A percentile compares a stretch with the other conserved stretches of the same genome.
Evolutionary conservation across 2,329 filamentous ascomycete species (phyloP).

Genomic region (Rhynchosporium secalis): DNA sequence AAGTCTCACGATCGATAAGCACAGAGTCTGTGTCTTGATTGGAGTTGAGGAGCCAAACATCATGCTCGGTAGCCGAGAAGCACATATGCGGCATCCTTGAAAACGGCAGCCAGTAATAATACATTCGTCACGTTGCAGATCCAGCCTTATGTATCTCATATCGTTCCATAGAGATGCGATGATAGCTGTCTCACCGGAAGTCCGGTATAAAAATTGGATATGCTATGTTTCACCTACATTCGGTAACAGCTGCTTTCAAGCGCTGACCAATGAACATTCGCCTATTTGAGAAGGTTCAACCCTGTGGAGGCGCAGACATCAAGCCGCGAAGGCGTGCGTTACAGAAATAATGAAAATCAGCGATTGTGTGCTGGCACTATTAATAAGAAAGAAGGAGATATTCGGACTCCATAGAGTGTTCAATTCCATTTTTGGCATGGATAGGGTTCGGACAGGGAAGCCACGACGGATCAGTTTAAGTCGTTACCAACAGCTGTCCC

Average conservation of each 20-base stretch:
- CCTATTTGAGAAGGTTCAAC: conserved; percentile 3
- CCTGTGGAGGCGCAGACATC: conserved; percentile 12
- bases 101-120: not conserved
- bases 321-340: conserved; percentile 1
- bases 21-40: not conserved
- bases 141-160: not conserved
- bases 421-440: no score
- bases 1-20: not conserved
- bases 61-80: conserved; percentile 12
- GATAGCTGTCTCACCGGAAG: not conserved
- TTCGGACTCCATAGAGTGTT: no score
- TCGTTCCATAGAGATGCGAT: not conserved
- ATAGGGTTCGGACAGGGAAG: no score
- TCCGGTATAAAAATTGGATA: not conserved
- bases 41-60: not conserved
- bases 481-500: no score
- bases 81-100: not conserved
- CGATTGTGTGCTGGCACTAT: no score
- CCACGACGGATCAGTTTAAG: no score
- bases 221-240: not conserved
- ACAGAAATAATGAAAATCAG: not conserved
- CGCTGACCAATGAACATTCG: not conserved
- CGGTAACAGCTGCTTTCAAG: not conserved
- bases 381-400: no score
- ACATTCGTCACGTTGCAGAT: not conserved